phyloP scores from a whole-genome alignment of 2,329 filamentous ascomycete genomes.

The Pseudogymnoascus sp. region DNA sequence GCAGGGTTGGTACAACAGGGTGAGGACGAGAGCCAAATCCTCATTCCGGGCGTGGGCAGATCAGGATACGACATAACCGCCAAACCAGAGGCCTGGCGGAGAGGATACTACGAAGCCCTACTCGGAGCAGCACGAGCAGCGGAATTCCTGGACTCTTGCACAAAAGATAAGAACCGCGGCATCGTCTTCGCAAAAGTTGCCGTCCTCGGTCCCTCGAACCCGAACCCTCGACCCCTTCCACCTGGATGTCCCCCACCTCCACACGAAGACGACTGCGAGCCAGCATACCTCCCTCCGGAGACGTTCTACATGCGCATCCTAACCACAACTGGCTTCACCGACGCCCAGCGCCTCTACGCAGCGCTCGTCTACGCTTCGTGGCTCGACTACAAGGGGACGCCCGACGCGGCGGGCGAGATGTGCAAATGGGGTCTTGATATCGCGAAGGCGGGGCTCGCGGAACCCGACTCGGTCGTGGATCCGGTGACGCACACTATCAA shows the following conservation, averaged over 20 bases:
- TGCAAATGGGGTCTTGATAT: conserved; percentile 71
- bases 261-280: conserved; percentile 65
- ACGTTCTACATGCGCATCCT: conserved; percentile 74
- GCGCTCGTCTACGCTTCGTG: conserved; percentile 77
- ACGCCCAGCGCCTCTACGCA: conserved; percentile 72
- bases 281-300: conserved; percentile 62
- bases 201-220: conserved; percentile 77
- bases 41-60: conserved; percentile 45
- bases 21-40: conserved; percentile 43
- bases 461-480: conserved; percentile 46
- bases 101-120: conserved; percentile 75
- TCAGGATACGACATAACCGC: conserved; percentile 59
- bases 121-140: conserved; percentile 69
- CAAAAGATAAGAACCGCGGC: conserved; percentile 57
- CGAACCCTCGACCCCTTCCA: conserved; percentile 64
- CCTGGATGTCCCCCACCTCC: conserved; percentile 54
- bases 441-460: conserved; percentile 48
- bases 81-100: conserved; percentile 52
- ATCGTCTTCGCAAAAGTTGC: conserved; percentile 63
- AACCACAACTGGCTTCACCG: conserved; percentile 68
- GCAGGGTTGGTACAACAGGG: conserved; percentile 45
- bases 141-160: conserved; percentile 73
- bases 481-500: conserved; percentile 54
- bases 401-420: conserved; percentile 59
- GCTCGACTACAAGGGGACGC: conserved; percentile 65